phyloP scores from a whole-genome alignment of 1,284 basidiomycete species.

The Polyporus tsugae region DNA sequence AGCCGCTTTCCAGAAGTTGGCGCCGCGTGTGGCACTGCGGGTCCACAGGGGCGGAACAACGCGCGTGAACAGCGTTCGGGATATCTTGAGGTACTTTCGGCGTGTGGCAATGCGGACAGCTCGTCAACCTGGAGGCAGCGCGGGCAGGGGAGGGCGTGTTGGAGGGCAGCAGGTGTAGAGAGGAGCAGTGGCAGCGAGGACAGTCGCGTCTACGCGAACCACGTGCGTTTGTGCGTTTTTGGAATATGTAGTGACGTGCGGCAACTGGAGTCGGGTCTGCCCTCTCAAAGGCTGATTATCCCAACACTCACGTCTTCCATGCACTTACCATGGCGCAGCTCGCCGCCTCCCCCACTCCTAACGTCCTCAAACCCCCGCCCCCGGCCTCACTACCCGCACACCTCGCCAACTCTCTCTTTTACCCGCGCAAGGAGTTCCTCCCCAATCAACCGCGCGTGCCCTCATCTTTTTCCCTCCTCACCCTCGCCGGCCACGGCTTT shows the following conservation, averaged over 20 bases:
- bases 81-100: not conserved
- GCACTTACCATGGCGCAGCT: slow-evolving; percentile 39
- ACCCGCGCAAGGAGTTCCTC: slow-evolving; percentile 75
- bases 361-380: slow-evolving; percentile 39
- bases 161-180: not conserved
- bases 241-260: slow-evolving; percentile 31
- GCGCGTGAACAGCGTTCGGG: not conserved
- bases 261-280: slow-evolving; percentile 26
- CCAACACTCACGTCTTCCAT: slow-evolving; percentile 30
- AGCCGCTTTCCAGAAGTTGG: not conserved
- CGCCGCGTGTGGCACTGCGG: not conserved
- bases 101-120: slow-evolving; percentile 3
- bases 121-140: slow-evolving; percentile 9
- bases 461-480: slow-evolving; percentile 72
- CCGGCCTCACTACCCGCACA: slow-evolving; percentile 23
- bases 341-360: slow-evolving; percentile 31
- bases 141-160: slow-evolving; percentile 19
- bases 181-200: slow-evolving; percentile 8
- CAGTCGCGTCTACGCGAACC: slow-evolving; percentile 7
- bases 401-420: slow-evolving; percentile 49
- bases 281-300: slow-evolving; percentile 30
- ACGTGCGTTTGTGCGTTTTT: slow-evolving; percentile 30
- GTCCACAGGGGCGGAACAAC: not conserved
- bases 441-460: slow-evolving; percentile 56
- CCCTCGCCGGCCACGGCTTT: slow-evolving; percentile 67